phyloP scores from a whole-genome alignment of 805 yeast species.

The Teunomyces atbi region DNA sequence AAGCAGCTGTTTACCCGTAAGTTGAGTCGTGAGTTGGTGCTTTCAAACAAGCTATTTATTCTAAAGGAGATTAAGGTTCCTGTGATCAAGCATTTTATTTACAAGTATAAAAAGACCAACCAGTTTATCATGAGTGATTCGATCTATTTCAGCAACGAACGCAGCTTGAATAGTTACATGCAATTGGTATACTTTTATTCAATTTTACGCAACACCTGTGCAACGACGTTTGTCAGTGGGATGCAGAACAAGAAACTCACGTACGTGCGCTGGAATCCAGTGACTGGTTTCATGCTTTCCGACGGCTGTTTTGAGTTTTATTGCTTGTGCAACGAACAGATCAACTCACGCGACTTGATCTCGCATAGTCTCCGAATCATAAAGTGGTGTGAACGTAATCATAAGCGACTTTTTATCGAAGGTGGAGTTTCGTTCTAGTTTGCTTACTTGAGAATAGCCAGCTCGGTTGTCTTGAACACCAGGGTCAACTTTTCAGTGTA shows the following conservation, averaged over 20 bases:
- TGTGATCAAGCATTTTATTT: constrained; percentile 73
- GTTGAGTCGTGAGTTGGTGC: constrained; percentile 23
- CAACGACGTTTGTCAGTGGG: constrained; percentile 15
- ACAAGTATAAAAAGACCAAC: constrained; percentile 64
- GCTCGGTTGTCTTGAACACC: constrained; percentile 22
- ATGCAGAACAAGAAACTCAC: constrained; percentile 40
- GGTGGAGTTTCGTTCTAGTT: constrained; percentile 62
- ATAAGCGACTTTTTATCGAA: constrained; percentile 66
- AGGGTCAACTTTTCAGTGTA: constrained; percentile 57
- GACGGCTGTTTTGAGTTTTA: constrained; percentile 35
- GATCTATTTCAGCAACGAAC: constrained; percentile 16
- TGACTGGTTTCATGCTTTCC: constrained; percentile 39
- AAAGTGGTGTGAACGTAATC: constrained; percentile 73
- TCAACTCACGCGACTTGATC: constrained; percentile 56
- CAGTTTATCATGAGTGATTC: constrained; percentile 57
- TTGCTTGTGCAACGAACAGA: constrained; percentile 42
- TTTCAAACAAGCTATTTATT: constrained; percentile 17
- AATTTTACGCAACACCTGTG: constrained; percentile 22
- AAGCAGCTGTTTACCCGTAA: constrained; percentile 18
- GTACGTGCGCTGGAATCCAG: constrained; percentile 25
- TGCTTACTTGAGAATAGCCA: constrained; percentile 32
- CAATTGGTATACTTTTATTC: constrained; percentile 40
- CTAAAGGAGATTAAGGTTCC: constrained; percentile 26
- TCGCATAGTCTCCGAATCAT: constrained; percentile 63
- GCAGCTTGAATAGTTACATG: constrained; percentile 25